Base-by-base conservation (phyloP, 768 basidiomycete genomes). In the Candolleomyces efflorescens region DNA sequence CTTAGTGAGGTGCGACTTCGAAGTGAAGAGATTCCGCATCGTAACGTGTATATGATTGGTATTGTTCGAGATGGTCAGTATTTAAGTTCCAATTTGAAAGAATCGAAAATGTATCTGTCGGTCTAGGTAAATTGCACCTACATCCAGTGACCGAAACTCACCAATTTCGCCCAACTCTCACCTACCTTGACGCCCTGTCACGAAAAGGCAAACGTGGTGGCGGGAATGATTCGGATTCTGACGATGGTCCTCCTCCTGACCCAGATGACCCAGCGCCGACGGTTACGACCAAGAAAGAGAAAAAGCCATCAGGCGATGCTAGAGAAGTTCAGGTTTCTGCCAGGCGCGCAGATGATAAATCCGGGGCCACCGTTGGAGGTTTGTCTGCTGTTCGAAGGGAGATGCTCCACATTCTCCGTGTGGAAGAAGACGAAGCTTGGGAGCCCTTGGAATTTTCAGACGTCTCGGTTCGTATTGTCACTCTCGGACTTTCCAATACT, bases 381-480 rank as follows among this genome's bases (percentile, higher is more conserved):
- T 70, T 92, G 53, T 89, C 91, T 46, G 68, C 79, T 5, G 82
- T 83, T 10, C 78, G 91, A 51, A 79, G 89, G 64, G 91, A 94
- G 62, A 90, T 94, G 81, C 69, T 94, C 22, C 78, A 81, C 49
- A 75, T 80, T n/a, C 84, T 92, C 39, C 81, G 89, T 26, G 73
- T 74, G 2, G 91, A 93, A 66, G 88, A 91, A 64, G 90, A 92
- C 54, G 91, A 91, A 65, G 71, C 71, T 53, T 94, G 91, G 91
- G 73, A 85, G 63, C 75, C 82, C 47, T 73, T 90, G 22, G 77
- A 85, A 50, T 92, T 85, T 67, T 84, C 75, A 64, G 85, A 84
- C 62, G 77, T 77, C 39, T 79, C 82, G 73, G 91, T 92, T 60
- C 56, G 82, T 69, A 24, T 54, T 36, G 23, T 27, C 46, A 59